A percentile compares a stretch with the other conserved stretches of the same genome.
These are phyloP conservation scores for Actinidia polygama DNA, from an alignment of 179 eudicot species.

Conservation along the genomic window DNA sequence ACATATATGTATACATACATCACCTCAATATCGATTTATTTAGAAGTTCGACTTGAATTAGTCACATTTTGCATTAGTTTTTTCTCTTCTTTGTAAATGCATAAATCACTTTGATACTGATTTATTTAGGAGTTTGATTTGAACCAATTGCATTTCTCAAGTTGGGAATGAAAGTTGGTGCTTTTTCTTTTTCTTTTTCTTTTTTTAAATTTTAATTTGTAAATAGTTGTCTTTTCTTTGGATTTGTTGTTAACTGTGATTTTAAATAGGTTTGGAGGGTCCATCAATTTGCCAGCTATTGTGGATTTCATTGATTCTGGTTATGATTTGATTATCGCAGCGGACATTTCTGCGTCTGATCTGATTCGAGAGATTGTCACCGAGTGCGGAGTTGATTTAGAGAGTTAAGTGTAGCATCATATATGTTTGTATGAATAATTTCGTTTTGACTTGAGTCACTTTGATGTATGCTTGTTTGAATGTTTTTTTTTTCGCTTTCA, in stretches of 20 bases:
- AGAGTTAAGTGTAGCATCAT: constrained; percentile 34
- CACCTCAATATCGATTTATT: no score
- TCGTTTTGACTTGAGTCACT: background rate
- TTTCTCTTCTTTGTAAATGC: no score
- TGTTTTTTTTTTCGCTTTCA: background rate
- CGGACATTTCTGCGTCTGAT: constrained; percentile 54
- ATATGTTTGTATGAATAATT: no score
- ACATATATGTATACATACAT: no score
- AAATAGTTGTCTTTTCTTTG: constrained; percentile 38
- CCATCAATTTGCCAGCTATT: constrained; percentile 60
- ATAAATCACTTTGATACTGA: background rate
- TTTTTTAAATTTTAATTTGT: constrained; percentile 33
- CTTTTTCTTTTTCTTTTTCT: background rate
- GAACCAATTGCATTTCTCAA: background rate
- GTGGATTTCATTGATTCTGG: constrained; percentile 69
- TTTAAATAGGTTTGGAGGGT: constrained; percentile 73
- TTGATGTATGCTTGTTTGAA: background rate
- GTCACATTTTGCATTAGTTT: background rate
- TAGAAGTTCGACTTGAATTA: no score
- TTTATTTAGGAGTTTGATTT: background rate
- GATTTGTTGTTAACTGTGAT: constrained; percentile 25
- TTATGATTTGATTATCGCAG: constrained; percentile 54
- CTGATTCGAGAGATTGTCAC: constrained; percentile 51
- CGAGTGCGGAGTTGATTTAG: constrained; percentile 65
- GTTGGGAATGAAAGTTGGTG: background rate